Evolutionary conservation across 768 basidiomycete species (phyloP).

Genomic region (Russula abietina): DNA sequence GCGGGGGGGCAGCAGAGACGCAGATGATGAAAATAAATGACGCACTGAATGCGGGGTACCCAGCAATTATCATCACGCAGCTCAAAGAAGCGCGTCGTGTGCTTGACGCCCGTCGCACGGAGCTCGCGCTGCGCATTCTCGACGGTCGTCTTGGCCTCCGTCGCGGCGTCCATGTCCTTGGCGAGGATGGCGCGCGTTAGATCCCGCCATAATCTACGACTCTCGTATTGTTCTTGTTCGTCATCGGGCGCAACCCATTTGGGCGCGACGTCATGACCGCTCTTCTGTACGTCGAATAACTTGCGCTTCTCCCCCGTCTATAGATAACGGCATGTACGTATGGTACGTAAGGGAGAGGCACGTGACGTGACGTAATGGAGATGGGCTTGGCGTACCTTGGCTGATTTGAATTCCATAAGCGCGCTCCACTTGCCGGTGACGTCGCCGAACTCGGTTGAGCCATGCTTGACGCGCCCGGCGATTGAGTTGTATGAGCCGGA

Average conservation of each 20-base stretch:
- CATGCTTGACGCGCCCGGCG: constrained; percentile 67
- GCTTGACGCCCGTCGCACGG: constrained; percentile 57
- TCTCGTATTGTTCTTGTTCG: constrained; percentile 88
- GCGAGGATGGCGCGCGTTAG: constrained; percentile 79
- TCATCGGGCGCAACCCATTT: constrained; percentile 83
- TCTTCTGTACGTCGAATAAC: constrained; percentile 77
- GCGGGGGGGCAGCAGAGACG: too few relatives aligned
- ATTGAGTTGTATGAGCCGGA: constrained; percentile 94
- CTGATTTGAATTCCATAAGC: constrained; percentile 75
- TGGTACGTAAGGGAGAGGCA: neutral
- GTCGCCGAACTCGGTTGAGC: constrained; percentile 68
- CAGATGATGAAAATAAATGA: constrained; percentile 15
- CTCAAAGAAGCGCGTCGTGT: constrained; percentile 79
- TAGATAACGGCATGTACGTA: too few relatives aligned
- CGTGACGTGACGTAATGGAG: neutral
- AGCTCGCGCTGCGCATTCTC: constrained; percentile 89
- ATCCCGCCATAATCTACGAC: constrained; percentile 65
- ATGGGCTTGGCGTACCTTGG: constrained; percentile 42
- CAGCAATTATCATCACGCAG: constrained; percentile 75
- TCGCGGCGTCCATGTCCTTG: constrained; percentile 94
- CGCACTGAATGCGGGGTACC: constrained; percentile 73
- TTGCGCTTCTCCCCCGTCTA: constrained; percentile 66
- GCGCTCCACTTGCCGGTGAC: constrained; percentile 88
- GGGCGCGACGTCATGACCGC: constrained; percentile 65
- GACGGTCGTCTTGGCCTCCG: constrained; percentile 79